These are phyloP conservation scores for Saccharum spontaneum DNA, from an alignment of 176 grass and related monocot species.

Conservation along the genomic window DNA sequence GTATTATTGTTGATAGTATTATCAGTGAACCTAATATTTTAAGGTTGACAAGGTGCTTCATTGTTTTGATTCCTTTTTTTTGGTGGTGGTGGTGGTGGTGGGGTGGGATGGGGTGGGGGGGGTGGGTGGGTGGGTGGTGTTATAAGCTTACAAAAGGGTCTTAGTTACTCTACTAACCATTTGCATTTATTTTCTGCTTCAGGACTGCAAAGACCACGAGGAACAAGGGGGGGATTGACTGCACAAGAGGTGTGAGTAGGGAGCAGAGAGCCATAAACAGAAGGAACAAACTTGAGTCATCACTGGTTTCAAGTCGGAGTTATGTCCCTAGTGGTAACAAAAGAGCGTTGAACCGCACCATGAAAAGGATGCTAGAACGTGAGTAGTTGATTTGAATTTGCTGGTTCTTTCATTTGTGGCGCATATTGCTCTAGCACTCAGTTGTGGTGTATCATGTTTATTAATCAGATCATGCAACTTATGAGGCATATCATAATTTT, in stretches of 20 bases:
- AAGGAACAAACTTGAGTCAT: background rate
- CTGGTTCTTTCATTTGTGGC: background rate
- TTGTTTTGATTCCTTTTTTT: background rate
- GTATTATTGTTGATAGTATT: too few species aligned
- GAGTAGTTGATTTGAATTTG: background rate
- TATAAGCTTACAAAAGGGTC: background rate
- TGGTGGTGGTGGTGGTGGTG: too few species aligned
- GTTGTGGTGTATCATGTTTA: background rate
- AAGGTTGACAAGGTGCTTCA: background rate
- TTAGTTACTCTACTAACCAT: constrained; percentile 11
- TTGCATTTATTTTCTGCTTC: constrained; percentile 4
- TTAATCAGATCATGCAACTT: background rate
- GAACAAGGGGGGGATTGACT: background rate
- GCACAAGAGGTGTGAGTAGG: constrained; percentile 5
- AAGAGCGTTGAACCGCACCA: background rate
- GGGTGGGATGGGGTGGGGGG: too few species aligned
- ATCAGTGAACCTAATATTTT: background rate
- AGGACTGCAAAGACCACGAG: constrained; percentile 1
- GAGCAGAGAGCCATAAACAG: background rate
- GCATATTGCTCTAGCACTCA: constrained; percentile 7
- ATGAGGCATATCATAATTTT: background rate
- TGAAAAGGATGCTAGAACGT: background rate
- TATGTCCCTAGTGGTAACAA: background rate
- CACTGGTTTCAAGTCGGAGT: background rate
- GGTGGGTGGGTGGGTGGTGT: too few species aligned